Evolutionary conservation across 164 flowering plant genomes (phyloP).

Genomic region (Akebia trifoliata): DNA sequence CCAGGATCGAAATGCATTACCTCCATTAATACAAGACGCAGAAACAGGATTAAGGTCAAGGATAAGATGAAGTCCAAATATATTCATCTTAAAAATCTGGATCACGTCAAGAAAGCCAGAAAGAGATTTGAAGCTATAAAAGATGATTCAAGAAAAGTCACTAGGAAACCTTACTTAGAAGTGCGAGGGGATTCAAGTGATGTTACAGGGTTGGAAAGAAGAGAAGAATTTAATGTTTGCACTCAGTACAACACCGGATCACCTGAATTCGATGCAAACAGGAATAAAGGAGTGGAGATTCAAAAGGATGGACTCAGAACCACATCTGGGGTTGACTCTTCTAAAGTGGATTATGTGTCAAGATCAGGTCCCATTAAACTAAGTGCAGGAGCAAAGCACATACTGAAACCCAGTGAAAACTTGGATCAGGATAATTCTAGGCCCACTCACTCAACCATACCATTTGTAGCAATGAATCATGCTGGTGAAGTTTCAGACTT

Average conservation of each 20-base stretch:
- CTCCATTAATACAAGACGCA: conserved; percentile 11
- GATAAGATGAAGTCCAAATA: conserved; percentile 23
- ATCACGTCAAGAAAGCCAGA: conserved; percentile 22
- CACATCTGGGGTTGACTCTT: conserved; percentile 15
- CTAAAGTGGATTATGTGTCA: conserved; percentile 16
- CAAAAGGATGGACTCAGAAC: conserved; percentile 7
- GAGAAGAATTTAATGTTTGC: neutral
- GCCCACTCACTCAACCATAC: conserved; percentile 37
- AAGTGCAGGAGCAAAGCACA: conserved; percentile 59
- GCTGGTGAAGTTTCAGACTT: conserved; percentile 25
- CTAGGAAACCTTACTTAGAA: no score
- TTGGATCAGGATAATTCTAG: conserved; percentile 30
- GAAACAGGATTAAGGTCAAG: conserved; percentile 21
- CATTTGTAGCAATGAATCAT: conserved; percentile 22
- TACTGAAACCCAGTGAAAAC: conserved; percentile 42
- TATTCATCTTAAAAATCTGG: conserved; percentile 14
- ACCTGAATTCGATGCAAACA: conserved; percentile 14
- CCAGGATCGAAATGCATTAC: conserved; percentile 23
- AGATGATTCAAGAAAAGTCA: no score
- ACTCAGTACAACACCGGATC: conserved; percentile 10
- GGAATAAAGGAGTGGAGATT: conserved; percentile 19
- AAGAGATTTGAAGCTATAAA: conserved; percentile 44
- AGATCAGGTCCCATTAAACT: conserved; percentile 51
- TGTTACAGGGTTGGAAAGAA: conserved; percentile 4
- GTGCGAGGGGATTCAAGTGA: conserved; percentile 19